Evolutionary conservation across 768 basidiomycete genomes (phyloP), one percentile per base, ranked within the genome.

Genomic region (Leucogyrophana mollusca): DNA sequence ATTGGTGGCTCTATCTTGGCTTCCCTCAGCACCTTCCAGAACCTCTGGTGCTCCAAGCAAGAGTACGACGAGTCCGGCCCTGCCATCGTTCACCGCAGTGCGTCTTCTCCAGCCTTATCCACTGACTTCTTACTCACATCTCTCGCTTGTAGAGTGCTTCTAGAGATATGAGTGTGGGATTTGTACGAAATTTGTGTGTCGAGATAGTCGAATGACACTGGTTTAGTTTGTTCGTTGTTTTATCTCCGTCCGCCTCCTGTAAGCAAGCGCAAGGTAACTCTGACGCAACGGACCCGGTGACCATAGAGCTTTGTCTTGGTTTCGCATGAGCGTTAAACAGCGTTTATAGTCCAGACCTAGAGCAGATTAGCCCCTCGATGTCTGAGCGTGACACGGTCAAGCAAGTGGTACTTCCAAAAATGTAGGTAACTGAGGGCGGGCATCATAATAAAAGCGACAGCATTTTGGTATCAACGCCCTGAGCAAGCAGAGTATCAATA

Each of bases 21-120:
- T n/a, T n/a, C n/a, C n/a, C n/a, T n/a, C n/a, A n/a, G n/a, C 62
- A 94, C 93, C 57, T 95, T 95, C 93, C 93, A 95, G 76, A 94
- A 93, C 66, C 73, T 94, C 71, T 96, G 94, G 92, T 87, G 87
- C 71, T 84, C 85, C 48, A 90, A 90, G 71, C 88, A 91, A 61
- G 92, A 94, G 73, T 94, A 93, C 71, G 91, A 93, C 65, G 91
- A 90, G 67, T 79, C 77, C 45, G 86, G 87, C 37, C 86, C 87
- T 52, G 82, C 78, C 47, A 88, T 89, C 50, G 84, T 87, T 55
- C 87, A 88, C 59, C 86, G 85, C 75, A 87, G 80, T 82, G 64
- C 51, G 78, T 77, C 20, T n/a, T 3, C 11, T 2, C 0, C 10
- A 10, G 24, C 33, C 3, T 23, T 47, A n/a, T 33, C 9, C 44